phyloP scores from a whole-genome alignment of 352 stramenopile species.

The Lagenidium giganteum region DNA sequence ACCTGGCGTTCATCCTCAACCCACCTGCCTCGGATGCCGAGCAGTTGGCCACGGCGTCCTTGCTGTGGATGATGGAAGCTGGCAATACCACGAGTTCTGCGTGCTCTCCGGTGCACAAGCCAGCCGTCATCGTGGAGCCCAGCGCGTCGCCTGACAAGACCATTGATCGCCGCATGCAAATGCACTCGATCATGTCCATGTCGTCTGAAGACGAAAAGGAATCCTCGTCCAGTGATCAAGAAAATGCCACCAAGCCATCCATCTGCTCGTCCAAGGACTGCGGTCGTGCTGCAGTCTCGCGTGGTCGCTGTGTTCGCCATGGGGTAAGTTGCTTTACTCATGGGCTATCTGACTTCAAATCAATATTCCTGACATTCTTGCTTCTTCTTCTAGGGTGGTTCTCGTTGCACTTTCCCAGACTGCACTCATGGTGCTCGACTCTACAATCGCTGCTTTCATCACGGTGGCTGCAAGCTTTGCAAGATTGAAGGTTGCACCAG shows the following conservation, averaged over 20 bases:
- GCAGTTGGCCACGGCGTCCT: constrained; percentile 12
- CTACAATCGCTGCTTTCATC: constrained; percentile 63
- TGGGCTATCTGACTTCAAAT: too few species aligned
- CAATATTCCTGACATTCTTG: too few species aligned
- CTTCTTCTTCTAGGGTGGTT: too few species aligned
- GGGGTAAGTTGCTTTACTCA: too few species aligned
- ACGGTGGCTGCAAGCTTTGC: constrained; percentile 56
- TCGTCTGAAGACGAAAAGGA: constrained; percentile 37
- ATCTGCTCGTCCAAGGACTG: constrained; percentile 42
- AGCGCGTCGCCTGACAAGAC: too few species aligned
- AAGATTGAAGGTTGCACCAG: constrained; percentile 52
- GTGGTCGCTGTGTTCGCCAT: constrained; percentile 42
- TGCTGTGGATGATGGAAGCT: constrained; percentile 22
- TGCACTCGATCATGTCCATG: constrained; percentile 36
- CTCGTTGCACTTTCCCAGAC: constrained; percentile 43
- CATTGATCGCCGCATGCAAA: too few species aligned
- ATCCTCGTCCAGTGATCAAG: constrained; percentile 31
- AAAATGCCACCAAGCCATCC: constrained; percentile 44
- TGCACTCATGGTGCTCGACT: constrained; percentile 47
- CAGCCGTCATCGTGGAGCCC: constrained; percentile 43
- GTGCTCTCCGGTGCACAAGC: constrained; percentile 31
- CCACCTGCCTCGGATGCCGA: constrained; percentile 17
- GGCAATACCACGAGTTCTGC: constrained; percentile 20
- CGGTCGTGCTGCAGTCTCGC: constrained; percentile 31
- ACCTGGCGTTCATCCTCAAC: constrained; percentile 58